Evolutionary conservation across 1,284 basidiomycete species (phyloP).

Genomic region (Ceratobasidium sp.): DNA sequence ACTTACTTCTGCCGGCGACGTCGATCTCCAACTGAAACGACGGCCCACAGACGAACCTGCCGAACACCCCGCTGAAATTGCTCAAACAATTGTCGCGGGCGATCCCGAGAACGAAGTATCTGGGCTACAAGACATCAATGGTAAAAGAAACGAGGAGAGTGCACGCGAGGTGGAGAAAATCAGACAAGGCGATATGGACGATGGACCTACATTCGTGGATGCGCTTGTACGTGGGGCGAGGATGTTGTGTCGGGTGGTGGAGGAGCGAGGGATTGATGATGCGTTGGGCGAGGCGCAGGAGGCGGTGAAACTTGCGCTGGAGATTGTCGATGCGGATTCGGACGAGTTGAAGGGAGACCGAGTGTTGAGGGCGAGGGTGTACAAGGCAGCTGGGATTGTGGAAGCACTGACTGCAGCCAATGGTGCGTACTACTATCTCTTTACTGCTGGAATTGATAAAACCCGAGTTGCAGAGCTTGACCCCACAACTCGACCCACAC

Average conservation of each 20-base stretch:
- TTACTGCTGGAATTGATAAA: not conserved
- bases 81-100: slow-evolving; percentile 45
- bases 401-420: slow-evolving; percentile 70
- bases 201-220: slow-evolving; percentile 76
- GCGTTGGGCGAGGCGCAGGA: slow-evolving; percentile 61
- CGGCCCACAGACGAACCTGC: slow-evolving; percentile 54
- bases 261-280: slow-evolving; percentile 61
- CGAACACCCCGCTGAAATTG: slow-evolving; percentile 49
- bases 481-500: slow-evolving; percentile 69
- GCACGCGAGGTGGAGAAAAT: slow-evolving; percentile 26
- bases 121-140: slow-evolving; percentile 32
- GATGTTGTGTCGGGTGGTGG: slow-evolving; percentile 72
- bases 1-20: slow-evolving; percentile 66
- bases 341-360: slow-evolving; percentile 50
- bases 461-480: slow-evolving; percentile 69
- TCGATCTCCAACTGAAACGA: slow-evolving; percentile 57
- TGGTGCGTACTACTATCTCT: slow-evolving; percentile 60
- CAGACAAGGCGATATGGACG: slow-evolving; percentile 65
- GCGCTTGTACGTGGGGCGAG: slow-evolving; percentile 78
- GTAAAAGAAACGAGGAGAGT: slow-evolving; percentile 48
- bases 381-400: slow-evolving; percentile 77
- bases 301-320: slow-evolving; percentile 69
- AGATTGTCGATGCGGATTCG: slow-evolving; percentile 63
- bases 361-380: slow-evolving; percentile 65
- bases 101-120: slow-evolving; percentile 45